These are phyloP conservation scores for Halophytophthora batemanensis DNA, from an alignment of 352 stramenopile genomes.

Conservation along the genomic window DNA sequence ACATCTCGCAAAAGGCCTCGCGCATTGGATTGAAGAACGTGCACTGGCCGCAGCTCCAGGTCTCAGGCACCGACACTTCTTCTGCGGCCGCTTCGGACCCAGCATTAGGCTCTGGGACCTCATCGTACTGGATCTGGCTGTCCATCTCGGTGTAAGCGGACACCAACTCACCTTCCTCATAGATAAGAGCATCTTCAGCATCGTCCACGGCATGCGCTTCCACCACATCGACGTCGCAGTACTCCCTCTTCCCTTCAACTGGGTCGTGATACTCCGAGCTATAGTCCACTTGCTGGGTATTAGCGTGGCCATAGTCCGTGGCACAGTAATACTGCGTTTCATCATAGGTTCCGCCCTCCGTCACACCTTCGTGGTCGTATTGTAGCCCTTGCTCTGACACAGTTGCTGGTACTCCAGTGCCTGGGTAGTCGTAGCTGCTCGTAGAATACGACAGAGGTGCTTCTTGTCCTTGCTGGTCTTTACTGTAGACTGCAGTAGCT, in stretches of 20 bases:
- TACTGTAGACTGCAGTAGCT: conserved; percentile 2
- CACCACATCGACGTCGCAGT: conserved; percentile 13
- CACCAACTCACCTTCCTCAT: conserved; percentile 6
- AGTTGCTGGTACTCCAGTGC: neutral
- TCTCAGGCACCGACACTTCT: conserved; percentile 2
- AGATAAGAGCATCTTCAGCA: conserved; percentile 25
- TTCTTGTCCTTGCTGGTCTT: conserved; percentile 10
- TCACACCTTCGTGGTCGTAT: conserved; percentile 7
- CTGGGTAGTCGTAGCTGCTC: conserved; percentile 13
- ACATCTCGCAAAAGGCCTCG: conserved; percentile 65
- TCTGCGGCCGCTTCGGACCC: conserved; percentile 7
- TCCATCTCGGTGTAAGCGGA: too few species aligned
- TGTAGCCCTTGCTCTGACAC: neutral
- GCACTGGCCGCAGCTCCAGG: conserved; percentile 56
- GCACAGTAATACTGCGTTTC: too few species aligned
- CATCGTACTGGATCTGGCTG: neutral
- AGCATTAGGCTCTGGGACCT: conserved; percentile 5
- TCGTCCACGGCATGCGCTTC: conserved; percentile 45
- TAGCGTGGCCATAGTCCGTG: too few species aligned
- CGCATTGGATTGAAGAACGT: conserved; percentile 55
- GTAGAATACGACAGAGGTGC: conserved; percentile 10
- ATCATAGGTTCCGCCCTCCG: too few species aligned
- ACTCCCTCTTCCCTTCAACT: neutral
- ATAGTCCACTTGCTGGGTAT: too few species aligned
- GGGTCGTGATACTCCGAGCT: too few species aligned